Evolutionary conservation across 768 basidiomycete genomes (phyloP), one percentile per base, ranked within the genome.

Genomic region (Mycena vitilis): DNA sequence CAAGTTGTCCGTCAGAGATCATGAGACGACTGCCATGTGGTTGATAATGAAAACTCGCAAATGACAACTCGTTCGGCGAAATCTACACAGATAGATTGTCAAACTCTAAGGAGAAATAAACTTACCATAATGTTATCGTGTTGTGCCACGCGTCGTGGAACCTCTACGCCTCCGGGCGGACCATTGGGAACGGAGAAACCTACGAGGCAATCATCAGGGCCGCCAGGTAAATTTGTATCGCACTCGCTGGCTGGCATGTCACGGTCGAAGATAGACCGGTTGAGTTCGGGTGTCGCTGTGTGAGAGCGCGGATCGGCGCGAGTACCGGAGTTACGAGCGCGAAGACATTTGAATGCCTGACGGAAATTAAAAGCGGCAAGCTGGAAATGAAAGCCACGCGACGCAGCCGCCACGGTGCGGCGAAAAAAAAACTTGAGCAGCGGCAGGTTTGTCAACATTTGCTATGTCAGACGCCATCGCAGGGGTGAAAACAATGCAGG

Each of bases 321-420:
- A 64, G 56, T 54, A 13, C 63, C 68, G 58, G 57, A 47, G 53
- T 30, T 30, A 30, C 30, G 30, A 30, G 30, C 18, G 54, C 34
- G 30, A 16, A 52, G n/a, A 44, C 30, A 15, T 60, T 57, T 25
- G 56, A 51, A 66, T 56, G 53, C 59, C 49, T 25, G 47, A 59
- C 68, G 68, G 68, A 69, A 54, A 69, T 69, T 63, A 64, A 69
- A 60, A 60, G 48, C 58, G 53, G 63, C 30, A 54, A 42, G 40
- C 18, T 45, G 40, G 47, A 55, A 69, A 65, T 63, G 30, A 69
- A 64, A 37, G 44, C 37, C 68, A 69, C 68, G 63, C 63, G 68
- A 69, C 58, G n/a, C 23, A 25, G 38, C 60, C 54, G 47, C 51
- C 30, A 30, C 30, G 30, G 30, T 30, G 30, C 30, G 30, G 30